These are phyloP conservation scores for Pterulicium gracile DNA, from an alignment of 1,284 basidiomycete species.

Conservation along the genomic window DNA sequence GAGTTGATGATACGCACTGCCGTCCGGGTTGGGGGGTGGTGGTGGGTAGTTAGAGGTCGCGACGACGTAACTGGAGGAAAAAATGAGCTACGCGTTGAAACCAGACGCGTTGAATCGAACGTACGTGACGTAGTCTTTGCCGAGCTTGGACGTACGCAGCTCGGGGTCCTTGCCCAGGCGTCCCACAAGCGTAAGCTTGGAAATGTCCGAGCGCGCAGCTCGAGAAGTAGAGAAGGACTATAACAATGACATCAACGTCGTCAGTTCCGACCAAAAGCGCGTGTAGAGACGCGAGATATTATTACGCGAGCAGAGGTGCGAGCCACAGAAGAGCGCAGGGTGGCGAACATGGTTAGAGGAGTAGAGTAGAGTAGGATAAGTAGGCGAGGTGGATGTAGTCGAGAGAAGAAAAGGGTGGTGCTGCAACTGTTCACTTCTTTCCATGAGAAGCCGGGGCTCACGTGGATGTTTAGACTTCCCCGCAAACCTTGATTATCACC, in stretches of 20 bases:
- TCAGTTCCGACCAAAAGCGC: too few species aligned
- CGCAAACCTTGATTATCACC: constrained; percentile 11
- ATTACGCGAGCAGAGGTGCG: constrained; percentile 40
- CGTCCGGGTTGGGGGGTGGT: constrained; percentile 45
- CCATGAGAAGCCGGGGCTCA: too few species aligned
- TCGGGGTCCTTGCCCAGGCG: constrained; percentile 64
- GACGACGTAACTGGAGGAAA: constrained; percentile 45
- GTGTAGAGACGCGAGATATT: too few species aligned
- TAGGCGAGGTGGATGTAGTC: constrained; percentile 4
- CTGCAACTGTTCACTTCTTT: background rate
- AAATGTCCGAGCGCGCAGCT: constrained; percentile 36
- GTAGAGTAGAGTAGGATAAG: background rate
- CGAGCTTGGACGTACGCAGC: constrained; percentile 51
- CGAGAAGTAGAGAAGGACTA: constrained; percentile 63
- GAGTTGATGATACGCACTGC: constrained; percentile 51
- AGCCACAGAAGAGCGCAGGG: constrained; percentile 30
- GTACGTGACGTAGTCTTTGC: constrained; percentile 68
- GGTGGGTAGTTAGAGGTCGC: constrained; percentile 55
- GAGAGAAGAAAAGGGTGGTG: constrained; percentile 9
- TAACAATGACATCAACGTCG: too few species aligned
- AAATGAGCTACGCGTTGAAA: constrained; percentile 4
- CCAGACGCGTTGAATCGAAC: constrained; percentile 18
- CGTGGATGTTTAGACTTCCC: too few species aligned
- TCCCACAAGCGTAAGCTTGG: constrained; percentile 70
- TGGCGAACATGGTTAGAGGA: constrained; percentile 32